Base-by-base conservation (phyloP, 1,284 basidiomycete species). In the Trametes sp. region DNA sequence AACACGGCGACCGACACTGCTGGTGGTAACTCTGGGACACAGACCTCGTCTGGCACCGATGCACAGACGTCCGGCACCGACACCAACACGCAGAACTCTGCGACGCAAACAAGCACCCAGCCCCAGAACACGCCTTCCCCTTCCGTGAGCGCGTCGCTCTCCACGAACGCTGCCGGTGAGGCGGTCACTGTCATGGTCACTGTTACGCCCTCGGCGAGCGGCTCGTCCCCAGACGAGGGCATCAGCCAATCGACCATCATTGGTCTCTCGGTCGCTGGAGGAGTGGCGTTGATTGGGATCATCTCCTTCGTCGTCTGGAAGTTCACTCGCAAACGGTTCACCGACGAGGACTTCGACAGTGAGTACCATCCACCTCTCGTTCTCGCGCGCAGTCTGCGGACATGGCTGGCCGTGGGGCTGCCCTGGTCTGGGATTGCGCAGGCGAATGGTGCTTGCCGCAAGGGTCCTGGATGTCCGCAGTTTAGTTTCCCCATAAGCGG, bases 291-390 rank as follows among this genome's bases (percentile, higher is more conserved):
- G 23, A 76, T 94, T 68, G 88, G 84, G 11, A 81, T 94, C 52
- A 75, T 88, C 57, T 84, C 79, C 13, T 93, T 94, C 78, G 84
- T 92, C 67, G 77, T 91, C 42, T 94, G 92, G 92, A 94, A 94
- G 75, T 85, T 93, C 72, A 90, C 88, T 2, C 83, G 88, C 69
- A 94, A 93, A 74, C 86, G 88, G 65, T 86, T 87, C 72, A 68
- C 78, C 36, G 74, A 75, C 57, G 87, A 90, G 67, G 92, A 90
- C 70, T 89, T 93, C 70, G 89, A 90, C 77, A 87, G 90, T 90
- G 76, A 70, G 89, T 85, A 44, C 26, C 36, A 26, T 59, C 63
- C 59, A 56, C 38, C 52, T 52, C 44, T 62, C 59, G 57, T 48
- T 38, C 57, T 59, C 49, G 35, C 46, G 19, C 13, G n/a, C 19